These are phyloP conservation scores for Botrytis galanthina DNA, from an alignment of 2,329 filamentous ascomycete genomes.

Conservation along the genomic window DNA sequence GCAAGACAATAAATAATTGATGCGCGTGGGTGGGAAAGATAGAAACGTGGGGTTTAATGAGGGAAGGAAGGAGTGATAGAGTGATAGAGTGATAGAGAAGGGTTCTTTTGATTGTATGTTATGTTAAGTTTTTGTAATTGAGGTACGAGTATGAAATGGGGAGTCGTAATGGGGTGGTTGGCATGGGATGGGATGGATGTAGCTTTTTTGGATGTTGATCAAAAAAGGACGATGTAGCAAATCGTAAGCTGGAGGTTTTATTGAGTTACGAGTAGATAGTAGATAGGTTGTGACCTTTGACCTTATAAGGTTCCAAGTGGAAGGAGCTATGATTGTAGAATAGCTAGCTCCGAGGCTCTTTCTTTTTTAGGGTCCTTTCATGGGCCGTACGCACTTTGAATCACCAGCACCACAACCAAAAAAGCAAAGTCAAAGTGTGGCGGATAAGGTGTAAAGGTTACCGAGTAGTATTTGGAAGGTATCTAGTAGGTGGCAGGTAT, in stretches of 20 bases:
- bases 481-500: neutral
- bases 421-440: neutral
- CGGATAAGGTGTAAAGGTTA: neutral
- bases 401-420: neutral
- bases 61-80: conserved; percentile 6
- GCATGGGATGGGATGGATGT: neutral
- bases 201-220: neutral
- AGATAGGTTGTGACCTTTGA: neutral
- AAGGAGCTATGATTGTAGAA: neutral
- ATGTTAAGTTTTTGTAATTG: neutral
- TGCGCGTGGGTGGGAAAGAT: conserved; percentile 8
- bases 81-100: too few species aligned
- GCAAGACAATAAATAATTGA: conserved; percentile 16
- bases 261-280: too few species aligned
- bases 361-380: neutral
- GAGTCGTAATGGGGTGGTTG: neutral
- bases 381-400: neutral
- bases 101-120: neutral
- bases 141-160: neutral
- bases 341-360: conserved; percentile 10
- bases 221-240: neutral
- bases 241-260: neutral
- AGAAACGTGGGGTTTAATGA: conserved; percentile 19
- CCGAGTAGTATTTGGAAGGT: neutral
- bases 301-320: neutral